Evolutionary conservation across 2,329 filamentous ascomycete genomes (phyloP), one percentile per base, ranked within the genome.

Genomic region (Paecilomyces variotii): DNA sequence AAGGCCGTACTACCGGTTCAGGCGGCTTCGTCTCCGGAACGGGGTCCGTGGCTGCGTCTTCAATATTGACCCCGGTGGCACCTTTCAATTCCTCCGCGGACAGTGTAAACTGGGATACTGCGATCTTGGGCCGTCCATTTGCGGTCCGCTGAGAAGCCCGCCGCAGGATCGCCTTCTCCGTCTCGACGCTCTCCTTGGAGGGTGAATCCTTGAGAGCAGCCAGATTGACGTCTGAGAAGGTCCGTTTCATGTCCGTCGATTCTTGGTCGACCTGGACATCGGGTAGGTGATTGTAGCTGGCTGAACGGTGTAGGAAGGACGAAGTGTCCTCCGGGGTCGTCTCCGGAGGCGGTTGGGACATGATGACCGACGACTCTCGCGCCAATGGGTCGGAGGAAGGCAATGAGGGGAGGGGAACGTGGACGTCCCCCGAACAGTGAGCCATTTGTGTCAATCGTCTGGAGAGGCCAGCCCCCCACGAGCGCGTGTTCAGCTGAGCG

Each of bases 221-320:
- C 49, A 80, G 70, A 54, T 79, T 77, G 60, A 77, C 70, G 62
- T 82, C 79, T 25, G 79, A 79, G 63, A 79, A 78, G 30, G 77
- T 80, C 58, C 79, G 76, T 63, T 80, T 79, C 60, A 83, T 71
- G 52, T 70, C 69, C 55, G 75, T 66, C 4, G 71, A 64, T 45
- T 57, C 62, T 34, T 71, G 63, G 45, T 70, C 73, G 28, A 70
- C 65, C 28, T 73, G 61, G 19, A 77, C 67, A 28, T 67, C 71
- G 2, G 80, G 77, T n/a, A 85, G 69, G 62, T 81, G 78, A 53
- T 80, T 82, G 70, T 82, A 85, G 65, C 83, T 86, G 32, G 84
- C 83, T 54, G 83, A 79, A 58, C 82, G 78, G 28, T 79, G 78
- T 30, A 85, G 63, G 45, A 68, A 62, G 54, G 65, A 55, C 45